phyloP scores from a whole-genome alignment of 2,329 filamentous ascomycete genomes.

The Ceratocystis variospora region DNA sequence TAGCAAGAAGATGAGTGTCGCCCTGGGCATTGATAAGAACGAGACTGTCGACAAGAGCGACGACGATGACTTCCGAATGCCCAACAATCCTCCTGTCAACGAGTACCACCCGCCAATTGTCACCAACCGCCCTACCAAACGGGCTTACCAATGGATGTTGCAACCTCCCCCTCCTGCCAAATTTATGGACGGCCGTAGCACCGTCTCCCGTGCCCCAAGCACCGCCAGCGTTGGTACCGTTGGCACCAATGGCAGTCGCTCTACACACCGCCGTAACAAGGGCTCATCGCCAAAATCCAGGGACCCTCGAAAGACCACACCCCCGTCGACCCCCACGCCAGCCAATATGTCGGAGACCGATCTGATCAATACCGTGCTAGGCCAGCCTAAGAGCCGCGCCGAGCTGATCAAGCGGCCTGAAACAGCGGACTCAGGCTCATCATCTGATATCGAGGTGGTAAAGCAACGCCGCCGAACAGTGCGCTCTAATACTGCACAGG shows the following conservation, averaged over 20 bases:
- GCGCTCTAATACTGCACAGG: slow-evolving; percentile 16
- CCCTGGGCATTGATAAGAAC: slow-evolving; percentile 38
- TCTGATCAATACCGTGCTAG: slow-evolving; percentile 32
- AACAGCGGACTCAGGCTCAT: slow-evolving; percentile 14
- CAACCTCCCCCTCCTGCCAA: slow-evolving; percentile 81
- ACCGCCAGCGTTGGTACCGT: slow-evolving; percentile 30
- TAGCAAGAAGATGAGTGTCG: slow-evolving; percentile 40
- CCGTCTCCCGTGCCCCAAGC: slow-evolving; percentile 50
- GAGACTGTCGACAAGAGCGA: slow-evolving; percentile 38
- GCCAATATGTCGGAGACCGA: slow-evolving; percentile 29
- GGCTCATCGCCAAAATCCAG: slow-evolving; percentile 22
- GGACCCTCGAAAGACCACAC: slow-evolving; percentile 14
- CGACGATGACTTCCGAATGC: slow-evolving; percentile 46
- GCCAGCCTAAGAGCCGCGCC: slow-evolving; percentile 16
- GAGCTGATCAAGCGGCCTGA: slow-evolving; percentile 14
- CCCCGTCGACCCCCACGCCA: slow-evolving; percentile 9
- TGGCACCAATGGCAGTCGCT: slow-evolving; percentile 15
- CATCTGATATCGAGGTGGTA: slow-evolving; percentile 15
- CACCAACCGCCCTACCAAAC: slow-evolving; percentile 54
- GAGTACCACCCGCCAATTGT: slow-evolving; percentile 77
- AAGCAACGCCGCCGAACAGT: slow-evolving; percentile 13
- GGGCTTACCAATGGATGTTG: slow-evolving; percentile 78
- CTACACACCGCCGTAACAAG: slow-evolving; percentile 21
- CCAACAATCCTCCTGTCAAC: slow-evolving; percentile 61
- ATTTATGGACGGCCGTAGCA: slow-evolving; percentile 78